phyloP scores from a whole-genome alignment of 2,329 filamentous ascomycete species.

The Exophiala sp. region DNA sequence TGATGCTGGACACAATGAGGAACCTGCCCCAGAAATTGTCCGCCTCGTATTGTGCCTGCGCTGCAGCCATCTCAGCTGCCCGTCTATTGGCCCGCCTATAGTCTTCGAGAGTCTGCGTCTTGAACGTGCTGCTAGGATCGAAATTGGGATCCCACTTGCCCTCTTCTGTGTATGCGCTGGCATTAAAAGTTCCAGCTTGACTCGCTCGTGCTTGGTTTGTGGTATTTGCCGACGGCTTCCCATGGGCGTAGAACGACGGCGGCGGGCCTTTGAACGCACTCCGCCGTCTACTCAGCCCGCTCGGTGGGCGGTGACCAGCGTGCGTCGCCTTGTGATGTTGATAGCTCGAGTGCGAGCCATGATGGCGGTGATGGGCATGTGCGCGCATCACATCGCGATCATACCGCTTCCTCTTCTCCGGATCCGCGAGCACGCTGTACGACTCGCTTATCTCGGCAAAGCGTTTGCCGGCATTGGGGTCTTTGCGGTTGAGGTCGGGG shows the following conservation, averaged over 20 bases:
- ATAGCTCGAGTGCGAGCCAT: conserved; percentile 29
- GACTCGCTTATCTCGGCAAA: conserved; percentile 82
- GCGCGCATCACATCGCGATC: conserved; percentile 55
- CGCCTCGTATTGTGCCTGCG: conserved; percentile 35
- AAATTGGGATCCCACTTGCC: conserved; percentile 52
- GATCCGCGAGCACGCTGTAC: conserved; percentile 68
- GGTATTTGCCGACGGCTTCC: conserved; percentile 58
- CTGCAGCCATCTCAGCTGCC: conserved; percentile 33
- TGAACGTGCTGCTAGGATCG: conserved; percentile 64
- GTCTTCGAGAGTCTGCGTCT: conserved; percentile 64
- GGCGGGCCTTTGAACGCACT: conserved; percentile 77
- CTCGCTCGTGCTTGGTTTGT: conserved; percentile 52
- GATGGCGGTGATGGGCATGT: conserved; percentile 31
- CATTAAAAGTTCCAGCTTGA: conserved; percentile 20
- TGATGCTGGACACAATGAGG: conserved; percentile 36
- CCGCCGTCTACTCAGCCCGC: conserved; percentile 70
- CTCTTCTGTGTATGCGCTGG: conserved; percentile 30
- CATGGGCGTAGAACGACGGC: conserved; percentile 77
- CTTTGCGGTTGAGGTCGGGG: conserved; percentile 77
- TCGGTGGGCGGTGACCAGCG: conserved; percentile 56
- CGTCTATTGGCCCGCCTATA: conserved; percentile 44
- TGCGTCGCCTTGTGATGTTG: conserved; percentile 30
- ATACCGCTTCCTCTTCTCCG: conserved; percentile 70
- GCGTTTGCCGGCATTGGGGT: conserved; percentile 64
- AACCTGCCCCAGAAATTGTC: conserved; percentile 35